Evolutionary conservation across 2,329 filamentous ascomycete genomes (phyloP).

Genomic region (Alternaria rosae): DNA sequence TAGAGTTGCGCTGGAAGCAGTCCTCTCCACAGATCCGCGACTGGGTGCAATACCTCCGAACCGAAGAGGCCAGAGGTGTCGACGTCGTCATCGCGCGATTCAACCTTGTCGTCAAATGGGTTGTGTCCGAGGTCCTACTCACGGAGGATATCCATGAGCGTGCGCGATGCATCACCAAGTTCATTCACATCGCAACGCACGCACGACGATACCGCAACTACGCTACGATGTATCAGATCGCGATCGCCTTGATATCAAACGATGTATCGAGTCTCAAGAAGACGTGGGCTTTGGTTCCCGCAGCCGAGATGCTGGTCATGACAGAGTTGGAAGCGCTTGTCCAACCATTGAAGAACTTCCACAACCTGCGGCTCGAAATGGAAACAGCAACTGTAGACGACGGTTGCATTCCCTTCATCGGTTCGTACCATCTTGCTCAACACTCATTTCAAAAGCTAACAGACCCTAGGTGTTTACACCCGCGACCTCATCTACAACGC

Average conservation of each 20-base stretch:
- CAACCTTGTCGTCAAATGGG: conserved; percentile 90
- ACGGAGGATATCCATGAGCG: conserved; percentile 76
- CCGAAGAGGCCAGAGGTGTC: conserved; percentile 75
- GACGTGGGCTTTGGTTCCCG: conserved; percentile 76
- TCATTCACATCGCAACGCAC: conserved; percentile 80
- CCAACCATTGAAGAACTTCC: conserved; percentile 79
- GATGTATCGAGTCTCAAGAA: conserved; percentile 72
- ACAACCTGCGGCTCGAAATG: conserved; percentile 80
- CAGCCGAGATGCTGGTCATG: conserved; percentile 70
- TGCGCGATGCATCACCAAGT: conserved; percentile 79
- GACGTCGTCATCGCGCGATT: conserved; percentile 86
- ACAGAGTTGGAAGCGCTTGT: conserved; percentile 74
- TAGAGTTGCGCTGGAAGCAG: conserved; percentile 84
- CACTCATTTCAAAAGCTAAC: conserved; percentile 15
- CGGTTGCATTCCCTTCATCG: conserved; percentile 85
- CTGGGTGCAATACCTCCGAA: conserved; percentile 82
- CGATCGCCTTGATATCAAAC: conserved; percentile 76
- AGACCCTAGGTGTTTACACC: conserved; percentile 68
- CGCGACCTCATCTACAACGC: conserved; percentile 84
- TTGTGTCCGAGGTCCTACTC: conserved; percentile 78
- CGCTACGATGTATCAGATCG: conserved; percentile 82
- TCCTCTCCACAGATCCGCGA: conserved; percentile 71
- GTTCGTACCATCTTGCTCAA: conserved; percentile 53
- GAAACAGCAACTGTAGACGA: conserved; percentile 70
- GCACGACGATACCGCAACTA: conserved; percentile 81